These are phyloP conservation scores for Elaeis guineensis DNA, from an alignment of 176 grass and related monocot species.

Conservation along the genomic window DNA sequence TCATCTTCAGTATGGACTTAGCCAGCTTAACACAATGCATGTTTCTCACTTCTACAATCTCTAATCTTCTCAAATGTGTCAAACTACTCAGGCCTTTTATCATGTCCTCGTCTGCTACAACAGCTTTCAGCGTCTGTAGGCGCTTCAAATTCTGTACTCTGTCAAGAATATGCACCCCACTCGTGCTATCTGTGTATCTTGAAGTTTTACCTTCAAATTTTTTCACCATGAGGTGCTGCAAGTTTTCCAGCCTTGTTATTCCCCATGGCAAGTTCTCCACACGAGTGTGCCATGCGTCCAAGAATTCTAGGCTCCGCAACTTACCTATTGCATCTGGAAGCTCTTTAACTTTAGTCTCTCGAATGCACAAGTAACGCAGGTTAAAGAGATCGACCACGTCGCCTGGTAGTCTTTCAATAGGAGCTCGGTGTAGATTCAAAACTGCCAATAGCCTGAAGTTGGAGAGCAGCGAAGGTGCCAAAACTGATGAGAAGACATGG, in stretches of 20 bases:
- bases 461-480: conserved; percentile 15
- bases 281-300: conserved; percentile 9
- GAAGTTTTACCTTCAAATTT: background rate
- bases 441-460: conserved; percentile 23
- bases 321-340: conserved; percentile 22
- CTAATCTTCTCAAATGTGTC: background rate
- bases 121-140: background rate
- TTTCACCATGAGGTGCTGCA: background rate
- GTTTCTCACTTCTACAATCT: background rate
- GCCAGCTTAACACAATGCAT: background rate
- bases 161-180: background rate
- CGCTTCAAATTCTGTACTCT: background rate
- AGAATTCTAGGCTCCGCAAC: conserved; percentile 21
- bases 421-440: conserved; percentile 24
- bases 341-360: conserved; percentile 16
- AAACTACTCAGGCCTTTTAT: background rate
- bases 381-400: conserved; percentile 35
- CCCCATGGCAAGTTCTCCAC: background rate
- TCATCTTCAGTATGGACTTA: background rate
- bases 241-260: background rate
- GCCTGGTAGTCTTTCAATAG: conserved; percentile 17
- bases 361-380: conserved; percentile 29
- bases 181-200: background rate
- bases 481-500: conserved; percentile 23
- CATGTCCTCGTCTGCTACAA: background rate